Evolutionary conservation across 2,329 filamentous ascomycete genomes (phyloP), one percentile per base, ranked within the genome.

Genomic region (Dothidotthia symphoricarpi): DNA sequence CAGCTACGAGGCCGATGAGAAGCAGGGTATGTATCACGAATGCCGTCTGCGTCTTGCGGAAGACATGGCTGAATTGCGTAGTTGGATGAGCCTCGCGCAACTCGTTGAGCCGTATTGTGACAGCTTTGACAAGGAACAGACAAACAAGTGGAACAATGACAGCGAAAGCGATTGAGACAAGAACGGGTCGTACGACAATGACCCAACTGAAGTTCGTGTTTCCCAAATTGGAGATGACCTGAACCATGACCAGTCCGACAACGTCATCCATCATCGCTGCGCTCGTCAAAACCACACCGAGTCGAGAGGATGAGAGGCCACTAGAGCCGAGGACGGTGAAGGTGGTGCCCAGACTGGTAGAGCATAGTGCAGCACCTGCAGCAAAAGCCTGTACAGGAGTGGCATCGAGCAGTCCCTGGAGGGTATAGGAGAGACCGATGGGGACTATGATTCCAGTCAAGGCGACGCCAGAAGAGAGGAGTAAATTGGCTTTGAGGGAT

Each of bases 241-340:
- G 80, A 0, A 88, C 83, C 78, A 91, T 85, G 6, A 90, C 78
- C 8, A 91, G 68, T 0, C 85, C 86, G 1, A 86, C 76, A 0
- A 91, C 82, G 65, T 93, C 86, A 57, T 93, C 87, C 68, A 93
- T 78, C 78, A 93, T 86, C 0, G 86, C 87, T 1, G 85, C 86
- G 41, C 78, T 82, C 2, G 79, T 78, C 0, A 89, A 72, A 0
- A 93, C 77, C 7, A 67, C 80, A 39, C 69, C 87, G 0, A 83
- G 59, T 2, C 78, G 67, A 7, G 75, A 81, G 2, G 68, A 59
- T n/a, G 68, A 69, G 9, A 83, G 62, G 2, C 72, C 72, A 3
- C 80, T 81, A 7, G 86, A 83, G 0, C 75, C 77, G 0, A 85
- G 65, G 3, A 85, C 74, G 0, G 79, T 77, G 47, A 84, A 83